Evolutionary conservation across 2,329 filamentous ascomycete species (phyloP).

Genomic region (Fusarium redolens): DNA sequence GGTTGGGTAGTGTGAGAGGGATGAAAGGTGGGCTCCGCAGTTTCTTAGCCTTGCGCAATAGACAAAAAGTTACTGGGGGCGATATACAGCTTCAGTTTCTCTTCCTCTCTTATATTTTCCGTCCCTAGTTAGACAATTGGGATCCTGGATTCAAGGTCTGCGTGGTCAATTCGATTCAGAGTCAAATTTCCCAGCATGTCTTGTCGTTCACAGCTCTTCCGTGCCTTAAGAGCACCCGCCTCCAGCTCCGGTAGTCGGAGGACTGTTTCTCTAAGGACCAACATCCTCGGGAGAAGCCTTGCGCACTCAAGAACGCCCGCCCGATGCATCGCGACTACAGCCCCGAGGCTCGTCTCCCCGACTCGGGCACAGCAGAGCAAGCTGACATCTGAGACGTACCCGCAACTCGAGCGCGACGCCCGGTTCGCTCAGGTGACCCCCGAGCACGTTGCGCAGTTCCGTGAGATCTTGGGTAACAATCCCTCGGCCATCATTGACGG

Average conservation of each 20-base stretch:
- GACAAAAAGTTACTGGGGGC: constrained; percentile 31
- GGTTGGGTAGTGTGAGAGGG: constrained; percentile 6
- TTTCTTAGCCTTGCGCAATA: constrained; percentile 24
- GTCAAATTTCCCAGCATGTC: constrained; percentile 34
- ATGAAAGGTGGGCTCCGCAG: constrained; percentile 29
- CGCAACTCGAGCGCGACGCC: constrained; percentile 81
- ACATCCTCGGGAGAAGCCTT: constrained; percentile 12
- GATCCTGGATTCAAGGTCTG: neutral
- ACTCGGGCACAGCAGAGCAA: constrained; percentile 55
- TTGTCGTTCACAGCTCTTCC: constrained; percentile 42
- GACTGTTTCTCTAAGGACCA: constrained; percentile 23
- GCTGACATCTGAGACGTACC: constrained; percentile 88
- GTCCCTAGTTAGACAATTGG: constrained; percentile 4
- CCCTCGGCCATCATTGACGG: constrained; percentile 84
- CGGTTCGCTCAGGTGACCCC: constrained; percentile 78
- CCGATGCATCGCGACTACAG: constrained; percentile 48
- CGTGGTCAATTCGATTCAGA: constrained; percentile 21
- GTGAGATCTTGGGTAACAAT: constrained; percentile 79
- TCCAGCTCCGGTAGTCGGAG: constrained; percentile 22
- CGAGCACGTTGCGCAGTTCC: constrained; percentile 87
- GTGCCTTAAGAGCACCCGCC: constrained; percentile 41
- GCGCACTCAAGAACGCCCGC: constrained; percentile 8
- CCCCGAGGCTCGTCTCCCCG: constrained; percentile 43
- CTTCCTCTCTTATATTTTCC: neutral
- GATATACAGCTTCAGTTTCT: constrained; percentile 8